Conservation (phyloP, 805 yeast genomes). For the Candida dajiaensis region DNA sequence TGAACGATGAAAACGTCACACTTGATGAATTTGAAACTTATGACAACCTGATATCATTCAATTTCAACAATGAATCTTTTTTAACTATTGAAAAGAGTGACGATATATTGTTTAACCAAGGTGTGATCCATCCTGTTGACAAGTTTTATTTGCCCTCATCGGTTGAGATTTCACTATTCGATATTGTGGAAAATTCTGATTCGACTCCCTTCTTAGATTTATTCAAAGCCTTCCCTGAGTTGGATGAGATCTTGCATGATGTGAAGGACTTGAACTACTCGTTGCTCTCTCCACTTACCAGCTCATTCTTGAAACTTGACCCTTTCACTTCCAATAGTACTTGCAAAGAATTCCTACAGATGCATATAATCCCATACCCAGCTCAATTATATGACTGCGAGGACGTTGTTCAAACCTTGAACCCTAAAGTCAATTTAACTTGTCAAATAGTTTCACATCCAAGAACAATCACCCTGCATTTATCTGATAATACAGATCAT, state of each 20-base stretch:
- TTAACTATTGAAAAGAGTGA: slow-evolving; percentile 30
- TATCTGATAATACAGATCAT: slow-evolving; percentile 41
- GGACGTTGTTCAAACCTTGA: slow-evolving; percentile 34
- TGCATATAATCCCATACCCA: slow-evolving; percentile 65
- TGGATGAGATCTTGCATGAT: slow-evolving; percentile 33
- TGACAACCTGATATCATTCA: slow-evolving; percentile 15
- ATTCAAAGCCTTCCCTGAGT: slow-evolving; percentile 36
- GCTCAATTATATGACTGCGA: slow-evolving; percentile 48
- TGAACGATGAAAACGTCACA: slow-evolving; percentile 23
- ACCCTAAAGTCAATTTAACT: slow-evolving; percentile 38
- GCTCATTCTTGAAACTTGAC: slow-evolving; percentile 49
- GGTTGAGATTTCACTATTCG: slow-evolving; percentile 45
- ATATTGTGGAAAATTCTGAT: slow-evolving; percentile 52
- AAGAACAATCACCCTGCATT: slow-evolving; percentile 31
- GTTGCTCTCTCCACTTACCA: slow-evolving; percentile 64
- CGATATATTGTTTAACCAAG: slow-evolving; percentile 75
- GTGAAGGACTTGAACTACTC: slow-evolving; percentile 41
- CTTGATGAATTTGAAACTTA: slow-evolving; percentile 11
- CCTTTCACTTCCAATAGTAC: slow-evolving; percentile 33
- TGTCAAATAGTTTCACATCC: slow-evolving; percentile 35
- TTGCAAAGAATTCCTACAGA: slow-evolving; percentile 48
- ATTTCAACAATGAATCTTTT: slow-evolving; percentile 17
- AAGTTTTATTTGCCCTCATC: slow-evolving; percentile 50
- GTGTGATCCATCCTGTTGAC: slow-evolving; percentile 72
- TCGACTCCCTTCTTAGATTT: slow-evolving; percentile 41